Conservation (phyloP, 2,329 filamentous ascomycete genomes). For the Xylariaceae sp. region DNA sequence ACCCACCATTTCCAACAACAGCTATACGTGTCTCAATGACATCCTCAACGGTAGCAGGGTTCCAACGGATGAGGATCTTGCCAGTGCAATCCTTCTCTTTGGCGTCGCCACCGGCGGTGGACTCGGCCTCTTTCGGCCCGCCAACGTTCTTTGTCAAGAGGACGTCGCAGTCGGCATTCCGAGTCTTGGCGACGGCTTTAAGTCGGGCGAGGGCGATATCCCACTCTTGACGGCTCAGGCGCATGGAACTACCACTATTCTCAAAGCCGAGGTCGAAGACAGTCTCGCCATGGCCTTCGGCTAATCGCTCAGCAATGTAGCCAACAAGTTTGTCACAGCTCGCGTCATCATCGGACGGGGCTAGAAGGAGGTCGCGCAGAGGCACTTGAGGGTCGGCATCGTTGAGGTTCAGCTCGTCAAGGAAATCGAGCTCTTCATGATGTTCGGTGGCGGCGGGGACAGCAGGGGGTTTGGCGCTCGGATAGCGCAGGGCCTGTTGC, state of each 20-base stretch:
- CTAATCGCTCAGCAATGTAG: constrained; percentile 64
- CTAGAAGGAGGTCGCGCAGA: constrained; percentile 73
- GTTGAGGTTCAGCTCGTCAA: constrained; percentile 71
- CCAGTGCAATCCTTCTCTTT: constrained; percentile 74
- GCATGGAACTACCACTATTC: constrained; percentile 82
- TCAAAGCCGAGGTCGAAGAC: constrained; percentile 92
- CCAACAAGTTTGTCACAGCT: constrained; percentile 60
- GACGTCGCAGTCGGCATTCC: constrained; percentile 72
- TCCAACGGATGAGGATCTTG: constrained; percentile 79
- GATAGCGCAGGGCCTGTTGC: constrained; percentile 74
- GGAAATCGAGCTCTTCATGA: constrained; percentile 85
- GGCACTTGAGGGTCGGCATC: constrained; percentile 65
- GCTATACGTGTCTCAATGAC: constrained; percentile 95
- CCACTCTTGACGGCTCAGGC: constrained; percentile 71
- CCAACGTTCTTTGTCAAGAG: constrained; percentile 90
- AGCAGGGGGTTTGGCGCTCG: constrained; percentile 34
- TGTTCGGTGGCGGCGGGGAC: constrained; percentile 54
- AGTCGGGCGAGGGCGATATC: constrained; percentile 64
- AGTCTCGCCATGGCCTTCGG: constrained; percentile 82
- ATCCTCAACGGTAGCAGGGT: constrained; percentile 71
- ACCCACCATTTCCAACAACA: constrained; percentile 83
- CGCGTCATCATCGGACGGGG: constrained; percentile 52
- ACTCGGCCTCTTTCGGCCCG: constrained; percentile 67
- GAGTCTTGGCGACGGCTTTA: constrained; percentile 57
- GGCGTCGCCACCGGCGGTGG: constrained; percentile 42